These are phyloP conservation scores for Huntiella abstrusa DNA, from an alignment of 2,329 filamentous ascomycete genomes.

Conservation along the genomic window DNA sequence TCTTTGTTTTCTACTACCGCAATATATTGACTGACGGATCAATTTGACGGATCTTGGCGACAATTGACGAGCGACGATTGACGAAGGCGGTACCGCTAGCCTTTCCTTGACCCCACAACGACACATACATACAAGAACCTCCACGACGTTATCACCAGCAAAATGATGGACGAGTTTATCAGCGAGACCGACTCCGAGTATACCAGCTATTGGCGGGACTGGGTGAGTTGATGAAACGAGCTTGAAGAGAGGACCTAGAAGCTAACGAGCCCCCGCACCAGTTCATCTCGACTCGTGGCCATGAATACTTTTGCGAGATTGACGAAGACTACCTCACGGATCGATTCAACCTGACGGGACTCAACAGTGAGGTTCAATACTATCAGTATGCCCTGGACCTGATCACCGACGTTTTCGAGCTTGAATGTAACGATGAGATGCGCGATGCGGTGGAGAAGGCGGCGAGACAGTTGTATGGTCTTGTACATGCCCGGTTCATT, in stretches of 20 bases:
- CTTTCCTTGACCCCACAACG: background rate
- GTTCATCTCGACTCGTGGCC: constrained; percentile 95
- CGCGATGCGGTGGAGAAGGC: constrained; percentile 96
- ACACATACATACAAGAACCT: background rate
- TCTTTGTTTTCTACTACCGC: no score
- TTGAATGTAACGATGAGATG: constrained; percentile 97
- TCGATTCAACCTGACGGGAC: constrained; percentile 89
- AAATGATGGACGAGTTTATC: constrained; percentile 83
- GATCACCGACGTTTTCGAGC: constrained; percentile 93
- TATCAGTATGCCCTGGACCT: constrained; percentile 97
- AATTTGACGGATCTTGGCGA: no score
- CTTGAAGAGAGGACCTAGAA: background rate
- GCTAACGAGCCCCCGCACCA: constrained; percentile 21
- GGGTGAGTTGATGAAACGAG: constrained; percentile 46
- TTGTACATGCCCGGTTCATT: constrained; percentile 92
- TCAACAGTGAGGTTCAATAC: constrained; percentile 95
- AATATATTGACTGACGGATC: no score
- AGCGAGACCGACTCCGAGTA: constrained; percentile 98
- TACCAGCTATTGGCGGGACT: constrained; percentile 97
- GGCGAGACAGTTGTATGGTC: constrained; percentile 80
- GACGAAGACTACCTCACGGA: constrained; percentile 98
- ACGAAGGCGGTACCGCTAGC: no score
- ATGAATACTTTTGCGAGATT: constrained; percentile 99
- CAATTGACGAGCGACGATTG: no score
- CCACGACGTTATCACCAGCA: no score